phyloP scores from a whole-genome alignment of 768 basidiomycete genomes.

The Leccinum arenicola region DNA sequence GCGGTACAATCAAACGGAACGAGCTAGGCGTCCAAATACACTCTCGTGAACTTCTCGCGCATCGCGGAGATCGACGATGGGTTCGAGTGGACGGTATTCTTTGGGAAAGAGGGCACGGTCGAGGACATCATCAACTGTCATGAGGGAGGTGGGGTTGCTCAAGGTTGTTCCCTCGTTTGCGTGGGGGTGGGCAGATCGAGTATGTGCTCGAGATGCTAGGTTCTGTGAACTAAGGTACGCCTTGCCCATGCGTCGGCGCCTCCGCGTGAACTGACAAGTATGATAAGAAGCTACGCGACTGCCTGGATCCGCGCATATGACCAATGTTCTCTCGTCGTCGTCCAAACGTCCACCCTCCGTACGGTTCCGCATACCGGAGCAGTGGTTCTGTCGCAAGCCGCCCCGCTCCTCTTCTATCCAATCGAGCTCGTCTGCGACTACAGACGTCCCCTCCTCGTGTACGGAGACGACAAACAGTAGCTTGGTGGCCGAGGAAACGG shows the following conservation, averaged over 20 bases:
- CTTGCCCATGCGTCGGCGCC: not conserved
- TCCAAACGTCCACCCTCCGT: conserved; percentile 31
- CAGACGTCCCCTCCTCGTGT: conserved; percentile 34
- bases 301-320: conserved; percentile 10
- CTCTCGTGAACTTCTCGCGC: no score
- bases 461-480: not conserved
- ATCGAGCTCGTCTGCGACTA: conserved; percentile 52
- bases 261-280: not conserved
- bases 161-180: no score
- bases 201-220: conserved; percentile 69
- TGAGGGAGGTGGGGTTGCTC: no score
- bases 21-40: no score
- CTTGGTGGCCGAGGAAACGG: conserved; percentile 34
- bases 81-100: no score
- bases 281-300: conserved; percentile 14
- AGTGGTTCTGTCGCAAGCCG: conserved; percentile 74
- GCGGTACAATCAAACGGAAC: no score
- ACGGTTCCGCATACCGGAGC: conserved; percentile 70
- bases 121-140: no score
- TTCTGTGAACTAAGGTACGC: conserved; percentile 47
- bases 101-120: no score
- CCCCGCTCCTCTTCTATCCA: conserved; percentile 47
- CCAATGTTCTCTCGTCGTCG: conserved; percentile 17
- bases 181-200: no score
- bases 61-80: no score